phyloP scores from a whole-genome alignment of 2,329 filamentous ascomycete species.

The Coniella lustricola region DNA sequence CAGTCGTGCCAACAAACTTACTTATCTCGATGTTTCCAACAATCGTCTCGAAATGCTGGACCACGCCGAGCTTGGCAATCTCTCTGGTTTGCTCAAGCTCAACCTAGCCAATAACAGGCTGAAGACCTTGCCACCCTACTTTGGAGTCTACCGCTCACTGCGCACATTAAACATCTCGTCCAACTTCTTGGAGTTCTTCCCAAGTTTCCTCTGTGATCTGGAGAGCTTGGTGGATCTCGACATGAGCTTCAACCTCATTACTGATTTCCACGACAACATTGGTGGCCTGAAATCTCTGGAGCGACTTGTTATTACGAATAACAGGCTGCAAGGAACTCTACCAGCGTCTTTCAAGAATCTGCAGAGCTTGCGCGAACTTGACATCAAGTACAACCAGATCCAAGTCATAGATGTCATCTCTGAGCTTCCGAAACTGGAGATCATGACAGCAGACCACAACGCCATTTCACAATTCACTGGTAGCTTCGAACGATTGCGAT shows the following conservation, averaged over 20 bases:
- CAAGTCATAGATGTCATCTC: constrained; percentile 83
- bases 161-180: constrained; percentile 88
- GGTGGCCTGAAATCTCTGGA: constrained; percentile 74
- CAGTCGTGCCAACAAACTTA: constrained; percentile 71
- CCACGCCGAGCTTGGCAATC: constrained; percentile 69
- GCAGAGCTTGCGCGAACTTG: constrained; percentile 76
- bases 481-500: constrained; percentile 76
- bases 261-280: constrained; percentile 67
- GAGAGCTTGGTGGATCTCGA: constrained; percentile 85
- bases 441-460: constrained; percentile 87
- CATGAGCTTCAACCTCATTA: constrained; percentile 92
- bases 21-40: constrained; percentile 89
- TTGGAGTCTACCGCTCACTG: constrained; percentile 70
- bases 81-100: constrained; percentile 75
- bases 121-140: constrained; percentile 70
- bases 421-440: constrained; percentile 77
- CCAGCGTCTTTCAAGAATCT: constrained; percentile 68
- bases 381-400: constrained; percentile 89
- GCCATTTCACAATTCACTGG: constrained; percentile 83
- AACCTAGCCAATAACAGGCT: constrained; percentile 92
- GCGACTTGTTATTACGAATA: constrained; percentile 92
- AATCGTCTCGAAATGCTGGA: constrained; percentile 85
- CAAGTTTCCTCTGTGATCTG: constrained; percentile 75
- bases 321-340: constrained; percentile 70
- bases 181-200: constrained; percentile 81